Conservation (phyloP, 768 basidiomycete genomes). For the Pholiota molesta region DNA sequence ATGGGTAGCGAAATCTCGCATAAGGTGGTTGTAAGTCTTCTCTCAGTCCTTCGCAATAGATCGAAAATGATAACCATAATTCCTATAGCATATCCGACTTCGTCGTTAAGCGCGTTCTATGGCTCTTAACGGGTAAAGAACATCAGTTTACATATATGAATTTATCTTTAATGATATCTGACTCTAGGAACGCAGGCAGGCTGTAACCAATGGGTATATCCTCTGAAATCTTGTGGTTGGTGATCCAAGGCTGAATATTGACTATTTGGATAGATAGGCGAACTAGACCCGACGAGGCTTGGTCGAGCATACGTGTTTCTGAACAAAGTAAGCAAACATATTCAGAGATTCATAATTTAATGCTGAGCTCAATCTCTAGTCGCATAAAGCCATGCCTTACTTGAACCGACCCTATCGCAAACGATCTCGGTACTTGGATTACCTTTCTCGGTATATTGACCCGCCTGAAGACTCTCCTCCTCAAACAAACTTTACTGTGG, state of each 20-base stretch:
- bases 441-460: conserved; percentile 59
- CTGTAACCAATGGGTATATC: conserved; percentile 60
- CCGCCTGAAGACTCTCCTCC: conserved; percentile 53
- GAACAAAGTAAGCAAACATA: conserved; percentile 45
- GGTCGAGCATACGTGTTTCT: conserved; percentile 68
- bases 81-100: conserved; percentile 49
- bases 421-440: conserved; percentile 44
- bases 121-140: conserved; percentile 56
- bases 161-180: conserved; percentile 21
- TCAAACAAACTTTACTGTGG: conserved; percentile 44
- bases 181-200: conserved; percentile 53
- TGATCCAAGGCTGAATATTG: background rate
- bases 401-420: conserved; percentile 58
- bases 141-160: conserved; percentile 4
- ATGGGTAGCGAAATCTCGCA: conserved; percentile 56
- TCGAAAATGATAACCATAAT: background rate
- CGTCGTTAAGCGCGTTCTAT: conserved; percentile 60
- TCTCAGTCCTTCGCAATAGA: background rate
- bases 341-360: background rate
- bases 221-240: background rate
- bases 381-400: conserved; percentile 61
- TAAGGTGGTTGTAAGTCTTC: conserved; percentile 57
- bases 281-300: conserved; percentile 52
- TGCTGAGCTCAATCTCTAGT: conserved; percentile 29
- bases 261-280: conserved; percentile 44